A percentile compares a stretch with the other conserved stretches of the same genome.
phyloP scores from a whole-genome alignment of 108 stramenopile species.

The Bacterosira constricta region DNA sequence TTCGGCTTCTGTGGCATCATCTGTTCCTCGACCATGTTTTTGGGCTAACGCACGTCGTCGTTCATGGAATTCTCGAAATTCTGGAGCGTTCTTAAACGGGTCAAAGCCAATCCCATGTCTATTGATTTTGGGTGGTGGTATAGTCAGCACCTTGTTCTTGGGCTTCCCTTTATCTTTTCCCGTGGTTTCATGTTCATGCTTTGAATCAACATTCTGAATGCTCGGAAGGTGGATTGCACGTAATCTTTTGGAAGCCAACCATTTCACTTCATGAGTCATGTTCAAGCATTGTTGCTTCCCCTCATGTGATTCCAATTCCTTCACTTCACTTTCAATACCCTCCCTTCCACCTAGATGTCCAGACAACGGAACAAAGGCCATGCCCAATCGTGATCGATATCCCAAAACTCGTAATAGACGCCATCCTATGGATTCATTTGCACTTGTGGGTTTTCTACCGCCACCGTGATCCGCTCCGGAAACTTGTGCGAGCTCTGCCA shows the following conservation, averaged over 20 bases:
- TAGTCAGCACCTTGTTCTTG: conserved; percentile 12
- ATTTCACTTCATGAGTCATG: conserved; percentile 20
- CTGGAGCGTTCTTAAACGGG: conserved; percentile 75
- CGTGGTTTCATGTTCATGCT: neutral
- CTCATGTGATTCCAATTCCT: conserved; percentile 15
- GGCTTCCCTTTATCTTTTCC: neutral
- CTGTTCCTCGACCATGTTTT: conserved; percentile 46
- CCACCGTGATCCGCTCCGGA: neutral
- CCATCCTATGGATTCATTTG: conserved; percentile 51
- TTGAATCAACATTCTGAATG: neutral
- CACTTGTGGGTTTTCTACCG: neutral
- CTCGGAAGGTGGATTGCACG: conserved; percentile 38
- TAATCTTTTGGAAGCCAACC: conserved; percentile 28
- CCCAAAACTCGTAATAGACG: conserved; percentile 66
- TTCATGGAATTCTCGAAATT: conserved; percentile 67
- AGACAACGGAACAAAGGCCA: conserved; percentile 50
- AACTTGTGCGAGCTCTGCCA: conserved; percentile 33
- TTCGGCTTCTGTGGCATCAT: neutral
- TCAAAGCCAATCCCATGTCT: conserved; percentile 78
- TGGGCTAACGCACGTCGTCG: conserved; percentile 48
- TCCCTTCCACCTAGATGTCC: conserved; percentile 7
- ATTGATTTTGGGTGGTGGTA: conserved; percentile 81
- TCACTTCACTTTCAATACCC: neutral
- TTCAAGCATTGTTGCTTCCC: neutral
- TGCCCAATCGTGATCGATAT: conserved; percentile 59